Evolutionary conservation across 257 asterid genomes (phyloP).

Genomic region (Craterostigma plantagineum): DNA sequence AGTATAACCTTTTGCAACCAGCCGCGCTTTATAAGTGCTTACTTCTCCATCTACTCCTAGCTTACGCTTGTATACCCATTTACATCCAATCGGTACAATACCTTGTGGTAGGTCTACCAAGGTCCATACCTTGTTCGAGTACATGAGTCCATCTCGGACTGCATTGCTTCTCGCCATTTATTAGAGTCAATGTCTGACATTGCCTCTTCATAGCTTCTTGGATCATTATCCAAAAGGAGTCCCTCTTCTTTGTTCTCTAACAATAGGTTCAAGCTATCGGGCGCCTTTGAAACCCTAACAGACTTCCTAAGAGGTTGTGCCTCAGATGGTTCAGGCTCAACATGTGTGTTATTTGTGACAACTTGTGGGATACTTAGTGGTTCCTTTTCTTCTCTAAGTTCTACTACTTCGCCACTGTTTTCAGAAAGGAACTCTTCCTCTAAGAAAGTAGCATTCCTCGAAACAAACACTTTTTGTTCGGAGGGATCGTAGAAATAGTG

Average conservation of each 20-base stretch:
- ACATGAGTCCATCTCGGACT: background rate
- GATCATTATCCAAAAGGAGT: background rate
- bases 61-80: constrained; percentile 2
- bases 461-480: too few species aligned
- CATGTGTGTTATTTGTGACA: background rate
- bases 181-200: background rate
- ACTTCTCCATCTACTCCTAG: background rate
- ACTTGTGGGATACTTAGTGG: background rate
- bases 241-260: background rate
- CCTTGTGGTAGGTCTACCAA: constrained; percentile 1
- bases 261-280: background rate
- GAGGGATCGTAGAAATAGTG: too few species aligned
- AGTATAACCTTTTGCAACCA: background rate
- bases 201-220: background rate
- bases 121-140: background rate
- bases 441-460: too few species aligned
- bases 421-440: too few species aligned
- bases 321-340: background rate
- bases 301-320: background rate
- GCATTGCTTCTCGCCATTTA: background rate
- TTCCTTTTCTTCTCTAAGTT: background rate
- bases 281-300: background rate
- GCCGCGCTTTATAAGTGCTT: background rate
- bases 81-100: background rate
- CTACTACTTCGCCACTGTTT: background rate